Percentiles rank a stretch among this genome's conserved stretches.
These are phyloP conservation scores for Pseudogymnoascus sp. DNA, from an alignment of 2,329 filamentous ascomycete genomes.

Conservation along the genomic window DNA sequence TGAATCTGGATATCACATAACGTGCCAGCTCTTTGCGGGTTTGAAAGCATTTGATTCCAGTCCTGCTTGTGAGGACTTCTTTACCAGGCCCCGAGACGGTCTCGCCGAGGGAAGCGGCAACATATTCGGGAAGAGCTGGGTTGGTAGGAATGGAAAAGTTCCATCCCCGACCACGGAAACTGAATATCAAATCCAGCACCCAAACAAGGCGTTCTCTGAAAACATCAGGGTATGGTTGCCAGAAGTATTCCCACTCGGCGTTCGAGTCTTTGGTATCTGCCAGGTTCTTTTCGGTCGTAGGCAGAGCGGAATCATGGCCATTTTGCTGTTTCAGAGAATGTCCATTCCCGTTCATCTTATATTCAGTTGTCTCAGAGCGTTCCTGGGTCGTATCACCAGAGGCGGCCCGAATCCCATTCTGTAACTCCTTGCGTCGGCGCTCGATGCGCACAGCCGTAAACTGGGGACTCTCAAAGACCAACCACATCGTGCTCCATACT, in stretches of 20 bases:
- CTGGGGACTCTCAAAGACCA: conserved; percentile 48
- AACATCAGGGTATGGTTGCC: conserved; percentile 49
- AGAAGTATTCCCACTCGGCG: conserved; percentile 43
- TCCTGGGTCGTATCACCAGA: conserved; percentile 10
- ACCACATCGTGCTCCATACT: conserved; percentile 38
- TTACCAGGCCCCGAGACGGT: conserved; percentile 26
- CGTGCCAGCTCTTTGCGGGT: conserved; percentile 39
- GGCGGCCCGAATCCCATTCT: background rate
- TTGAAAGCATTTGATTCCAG: conserved; percentile 38
- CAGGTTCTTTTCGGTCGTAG: background rate
- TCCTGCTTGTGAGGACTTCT: conserved; percentile 27
- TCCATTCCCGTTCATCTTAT: conserved; percentile 10
- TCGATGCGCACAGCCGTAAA: conserved; percentile 42
- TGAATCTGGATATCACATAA: conserved; percentile 36
- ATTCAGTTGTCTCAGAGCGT: conserved; percentile 12
- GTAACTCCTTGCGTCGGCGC: conserved; percentile 22
- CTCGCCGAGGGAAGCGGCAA: conserved; percentile 31
- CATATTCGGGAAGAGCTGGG: conserved; percentile 37
- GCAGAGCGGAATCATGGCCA: background rate
- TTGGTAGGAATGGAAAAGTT: conserved; percentile 44
- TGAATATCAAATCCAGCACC: conserved; percentile 45
- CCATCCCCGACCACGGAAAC: conserved; percentile 51
- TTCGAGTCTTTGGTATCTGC: background rate
- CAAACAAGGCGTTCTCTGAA: conserved; percentile 45
- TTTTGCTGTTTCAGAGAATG: background rate